phyloP scores from a whole-genome alignment of 352 stramenopile genomes.

The Elongisporangium anandrum region DNA sequence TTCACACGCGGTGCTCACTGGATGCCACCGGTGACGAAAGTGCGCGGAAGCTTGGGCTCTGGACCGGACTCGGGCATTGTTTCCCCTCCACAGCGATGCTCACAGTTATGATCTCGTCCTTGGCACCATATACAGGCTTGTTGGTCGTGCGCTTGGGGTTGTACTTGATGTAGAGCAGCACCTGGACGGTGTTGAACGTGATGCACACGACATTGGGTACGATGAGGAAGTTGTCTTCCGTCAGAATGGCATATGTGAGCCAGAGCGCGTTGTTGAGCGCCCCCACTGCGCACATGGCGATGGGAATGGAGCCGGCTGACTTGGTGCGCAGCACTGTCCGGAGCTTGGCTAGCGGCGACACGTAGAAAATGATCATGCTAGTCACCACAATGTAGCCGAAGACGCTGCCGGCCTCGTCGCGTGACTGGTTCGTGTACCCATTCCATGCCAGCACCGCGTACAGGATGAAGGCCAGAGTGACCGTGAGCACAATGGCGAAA shows the following conservation, averaged over 20 bases:
- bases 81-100: too few species aligned
- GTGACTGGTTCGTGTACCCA: too few species aligned
- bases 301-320: conserved; percentile 43
- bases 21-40: too few species aligned
- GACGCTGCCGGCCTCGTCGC: too few species aligned
- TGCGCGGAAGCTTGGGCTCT: too few species aligned
- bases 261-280: conserved; percentile 55
- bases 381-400: conserved; percentile 31
- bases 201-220: conserved; percentile 39
- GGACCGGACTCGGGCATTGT: too few species aligned
- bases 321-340: conserved; percentile 44
- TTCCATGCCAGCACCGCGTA: too few species aligned
- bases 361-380: conserved; percentile 50
- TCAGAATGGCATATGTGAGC: conserved; percentile 39
- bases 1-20: too few species aligned
- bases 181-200: conserved; percentile 31
- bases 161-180: conserved; percentile 59
- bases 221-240: conserved; percentile 39
- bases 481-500: too few species aligned
- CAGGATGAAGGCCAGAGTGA: too few species aligned
- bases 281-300: conserved; percentile 41
- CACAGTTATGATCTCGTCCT: too few species aligned
- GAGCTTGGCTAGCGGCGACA: conserved; percentile 50
- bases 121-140: too few species aligned
- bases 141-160: neutral